Evolutionary conservation across 805 yeast species (phyloP), one percentile per base, ranked within the genome.

Genomic region (Zygotorulaspora chibaensis): DNA sequence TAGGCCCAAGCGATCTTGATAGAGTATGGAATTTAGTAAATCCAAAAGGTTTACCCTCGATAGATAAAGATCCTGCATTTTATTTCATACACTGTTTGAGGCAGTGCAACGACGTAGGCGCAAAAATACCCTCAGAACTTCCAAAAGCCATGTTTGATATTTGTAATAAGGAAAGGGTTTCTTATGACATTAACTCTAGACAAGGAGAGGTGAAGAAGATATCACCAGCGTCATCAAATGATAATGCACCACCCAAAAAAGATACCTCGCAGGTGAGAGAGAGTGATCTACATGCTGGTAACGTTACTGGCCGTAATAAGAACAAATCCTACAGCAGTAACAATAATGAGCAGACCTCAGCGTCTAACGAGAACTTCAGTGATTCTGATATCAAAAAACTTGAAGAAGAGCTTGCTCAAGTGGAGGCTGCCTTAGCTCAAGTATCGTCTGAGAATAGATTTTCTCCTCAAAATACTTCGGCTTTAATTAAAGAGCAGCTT

Each of bases 21-120:
- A 83, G 86, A 39, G 96, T 96, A 2, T 93, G 99, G 98, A 88
- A 87, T 64, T 71, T 93, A 47, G 95, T 93, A 43, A 93, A 93
- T 60, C 98, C 99, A 9, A 84, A 86, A 59, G 81, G 84, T 45
- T 80, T 81, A 42, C 87, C 83, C 58, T 84, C 95, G 8, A 89
- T 93, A 51, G 97, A 90, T 65, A 89, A 85, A 58, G 98, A 93
- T 67, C 98, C 95, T 64, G 81, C 89, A 18, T 68, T 89, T 50
- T 96, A 87, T 31, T 89, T 86, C 57, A 73, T 93, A 51, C 99
- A 93, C 67, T 87, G 90, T 53, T 74, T 93, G 57, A 89, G 90
- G 66, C 96, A 91, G 66, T 77, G 96, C 54, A 72, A 76, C 29
- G 87, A 86, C 58, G 80, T 84, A 47, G 89, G 89, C 34, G 83